Conservation (phyloP, 2,329 filamentous ascomycete genomes). For the Pseudogymnoascus sp. region DNA sequence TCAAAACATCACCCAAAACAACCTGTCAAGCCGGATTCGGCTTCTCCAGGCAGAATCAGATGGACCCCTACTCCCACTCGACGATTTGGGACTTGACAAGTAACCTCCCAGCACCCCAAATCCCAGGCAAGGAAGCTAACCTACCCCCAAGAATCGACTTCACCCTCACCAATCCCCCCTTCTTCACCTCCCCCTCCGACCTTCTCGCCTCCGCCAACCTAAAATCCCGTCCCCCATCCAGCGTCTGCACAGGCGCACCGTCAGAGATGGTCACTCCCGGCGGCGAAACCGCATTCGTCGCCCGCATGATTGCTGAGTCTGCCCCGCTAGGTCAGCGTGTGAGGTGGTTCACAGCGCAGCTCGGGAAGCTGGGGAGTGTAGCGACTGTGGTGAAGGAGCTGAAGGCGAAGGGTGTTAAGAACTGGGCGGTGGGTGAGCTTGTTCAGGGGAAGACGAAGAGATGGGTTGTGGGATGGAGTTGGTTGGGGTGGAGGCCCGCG, state of each 20-base stretch:
- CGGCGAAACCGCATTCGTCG: constrained; percentile 70
- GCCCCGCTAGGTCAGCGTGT: constrained; percentile 52
- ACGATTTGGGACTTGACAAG: constrained; percentile 40
- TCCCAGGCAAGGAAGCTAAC: constrained; percentile 13
- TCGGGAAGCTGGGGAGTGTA: constrained; percentile 71
- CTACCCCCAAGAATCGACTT: constrained; percentile 56
- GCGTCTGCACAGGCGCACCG: constrained; percentile 67
- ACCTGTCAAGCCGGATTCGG: constrained; percentile 55
- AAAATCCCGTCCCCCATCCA: constrained; percentile 63
- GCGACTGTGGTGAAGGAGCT: constrained; percentile 54
- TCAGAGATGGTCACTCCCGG: constrained; percentile 80
- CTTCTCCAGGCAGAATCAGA: constrained; percentile 48
- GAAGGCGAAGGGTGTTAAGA: constrained; percentile 53
- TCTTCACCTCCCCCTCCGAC: constrained; percentile 71
- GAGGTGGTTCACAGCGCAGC: constrained; percentile 86
- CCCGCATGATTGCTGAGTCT: constrained; percentile 64
- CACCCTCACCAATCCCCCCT: constrained; percentile 90
- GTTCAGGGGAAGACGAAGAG: constrained; percentile 74
- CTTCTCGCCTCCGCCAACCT: constrained; percentile 55
- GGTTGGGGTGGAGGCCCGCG: constrained; percentile 56
- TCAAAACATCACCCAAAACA: constrained; percentile 61
- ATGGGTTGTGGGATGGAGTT: constrained; percentile 90
- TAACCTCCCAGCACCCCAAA: constrained; percentile 15
- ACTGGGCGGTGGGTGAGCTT: constrained; percentile 77
- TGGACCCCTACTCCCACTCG: constrained; percentile 52